Conservation (phyloP, 2,329 filamentous ascomycete genomes). For the Nemania sp. region DNA sequence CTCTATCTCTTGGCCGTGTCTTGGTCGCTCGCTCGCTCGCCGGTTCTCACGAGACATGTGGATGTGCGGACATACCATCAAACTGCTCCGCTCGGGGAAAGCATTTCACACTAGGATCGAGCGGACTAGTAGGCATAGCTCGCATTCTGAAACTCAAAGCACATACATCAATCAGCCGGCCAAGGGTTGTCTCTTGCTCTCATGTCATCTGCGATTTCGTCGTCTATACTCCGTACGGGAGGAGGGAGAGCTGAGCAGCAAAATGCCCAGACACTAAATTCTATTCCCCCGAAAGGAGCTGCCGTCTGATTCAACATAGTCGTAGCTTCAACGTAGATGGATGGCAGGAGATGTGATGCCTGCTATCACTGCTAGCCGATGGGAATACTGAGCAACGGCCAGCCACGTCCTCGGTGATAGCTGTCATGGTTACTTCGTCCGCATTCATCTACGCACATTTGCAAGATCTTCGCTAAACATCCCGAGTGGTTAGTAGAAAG, state of each 20-base stretch:
- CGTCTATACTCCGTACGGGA: too few relatives aligned
- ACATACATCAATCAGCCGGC: too few relatives aligned
- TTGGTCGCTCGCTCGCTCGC: not conserved
- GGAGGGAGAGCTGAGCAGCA: too few relatives aligned
- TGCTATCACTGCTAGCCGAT: conserved; percentile 3
- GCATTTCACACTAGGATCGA: not conserved
- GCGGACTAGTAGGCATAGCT: too few relatives aligned
- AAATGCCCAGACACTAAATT: not conserved
- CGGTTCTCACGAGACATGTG: not conserved
- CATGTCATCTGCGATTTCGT: conserved; percentile 15
- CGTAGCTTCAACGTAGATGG: conserved; percentile 11
- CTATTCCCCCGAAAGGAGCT: not conserved
- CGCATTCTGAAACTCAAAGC: too few relatives aligned
- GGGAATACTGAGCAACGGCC: not conserved
- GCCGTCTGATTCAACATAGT: not conserved
- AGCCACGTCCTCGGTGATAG: not conserved
- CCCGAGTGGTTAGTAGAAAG: not conserved
- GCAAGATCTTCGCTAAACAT: conserved; percentile 1
- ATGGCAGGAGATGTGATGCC: not conserved
- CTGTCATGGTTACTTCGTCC: not conserved
- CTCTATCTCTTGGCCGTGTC: not conserved
- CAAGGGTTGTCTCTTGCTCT: too few relatives aligned
- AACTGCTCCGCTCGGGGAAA: too few relatives aligned
- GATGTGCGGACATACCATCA: not conserved
- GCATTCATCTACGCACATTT: not conserved